Percentiles rank a stretch among this genome's conserved stretches.
phyloP scores from a whole-genome alignment of 2,329 filamentous ascomycete species.

The Microsporum ferrugineum region DNA sequence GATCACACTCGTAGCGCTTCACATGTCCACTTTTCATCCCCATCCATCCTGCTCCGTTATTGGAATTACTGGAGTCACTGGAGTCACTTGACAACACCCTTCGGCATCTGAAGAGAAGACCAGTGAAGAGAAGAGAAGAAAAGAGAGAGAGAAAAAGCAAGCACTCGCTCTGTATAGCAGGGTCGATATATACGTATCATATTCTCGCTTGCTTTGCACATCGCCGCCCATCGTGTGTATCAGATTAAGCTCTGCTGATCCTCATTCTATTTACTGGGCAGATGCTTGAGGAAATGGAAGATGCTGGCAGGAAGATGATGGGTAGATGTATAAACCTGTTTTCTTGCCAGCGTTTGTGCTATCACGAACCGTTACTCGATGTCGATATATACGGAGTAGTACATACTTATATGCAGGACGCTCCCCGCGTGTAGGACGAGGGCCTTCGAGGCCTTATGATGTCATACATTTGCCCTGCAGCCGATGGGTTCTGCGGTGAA shows the following conservation, averaged over 20 bases:
- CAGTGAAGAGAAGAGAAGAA: neutral
- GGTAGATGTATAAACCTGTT: too few species aligned
- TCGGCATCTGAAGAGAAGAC: neutral
- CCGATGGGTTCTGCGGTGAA: neutral
- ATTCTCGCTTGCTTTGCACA: neutral
- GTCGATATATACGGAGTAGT: neutral
- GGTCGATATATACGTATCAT: neutral
- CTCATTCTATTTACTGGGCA: neutral
- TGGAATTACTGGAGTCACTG: neutral
- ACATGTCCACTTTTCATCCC: neutral
- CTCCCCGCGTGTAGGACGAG: neutral
- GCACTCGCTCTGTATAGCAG: neutral
- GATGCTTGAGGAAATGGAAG: neutral
- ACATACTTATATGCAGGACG: too few species aligned
- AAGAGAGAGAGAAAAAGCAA: neutral
- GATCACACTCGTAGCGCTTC: neutral
- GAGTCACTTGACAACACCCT: neutral
- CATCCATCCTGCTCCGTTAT: neutral
- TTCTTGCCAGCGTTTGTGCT: too few species aligned
- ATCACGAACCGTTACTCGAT: too few species aligned
- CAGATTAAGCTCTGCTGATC: constrained; percentile 2
- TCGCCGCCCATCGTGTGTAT: neutral
- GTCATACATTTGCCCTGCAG: neutral
- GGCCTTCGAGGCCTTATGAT: neutral
- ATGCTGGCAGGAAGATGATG: neutral